A percentile compares a stretch with the other conserved stretches of the same genome.
These are phyloP conservation scores for Carex arenaria DNA, from an alignment of 202 grass and related monocot species.

Conservation along the genomic window DNA sequence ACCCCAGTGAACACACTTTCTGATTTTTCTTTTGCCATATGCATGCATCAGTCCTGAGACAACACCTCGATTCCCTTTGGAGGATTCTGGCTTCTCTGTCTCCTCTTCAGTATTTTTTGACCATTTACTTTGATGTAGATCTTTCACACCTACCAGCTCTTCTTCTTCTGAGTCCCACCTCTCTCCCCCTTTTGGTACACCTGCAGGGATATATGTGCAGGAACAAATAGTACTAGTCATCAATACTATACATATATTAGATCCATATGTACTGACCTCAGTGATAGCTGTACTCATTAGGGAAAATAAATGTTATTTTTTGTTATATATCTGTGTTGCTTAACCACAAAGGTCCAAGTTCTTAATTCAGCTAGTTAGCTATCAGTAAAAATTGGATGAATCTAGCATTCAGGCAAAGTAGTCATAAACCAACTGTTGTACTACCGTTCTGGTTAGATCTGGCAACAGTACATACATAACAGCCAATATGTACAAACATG, in stretches of 20 bases:
- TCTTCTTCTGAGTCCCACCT: slow-evolving; percentile 64
- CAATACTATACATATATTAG: background rate
- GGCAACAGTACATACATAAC: background rate
- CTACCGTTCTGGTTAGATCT: background rate
- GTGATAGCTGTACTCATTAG: background rate
- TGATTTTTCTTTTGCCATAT: slow-evolving; percentile 39
- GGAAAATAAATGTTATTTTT: background rate
- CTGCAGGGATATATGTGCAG: slow-evolving; percentile 24
- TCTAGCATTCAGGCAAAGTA: background rate
- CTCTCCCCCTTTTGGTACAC: slow-evolving; percentile 32
- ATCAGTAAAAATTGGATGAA: background rate
- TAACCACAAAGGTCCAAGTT: background rate
- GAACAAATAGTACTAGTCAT: background rate
- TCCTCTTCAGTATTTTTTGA: slow-evolving; percentile 86
- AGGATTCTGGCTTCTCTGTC: slow-evolving; percentile 34
- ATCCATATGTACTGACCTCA: background rate
- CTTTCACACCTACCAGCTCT: slow-evolving; percentile 50
- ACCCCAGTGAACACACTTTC: slow-evolving; percentile 61
- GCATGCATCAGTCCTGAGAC: slow-evolving; percentile 59
- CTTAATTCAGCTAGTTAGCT: background rate
- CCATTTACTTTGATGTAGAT: slow-evolving; percentile 86
- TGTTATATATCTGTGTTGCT: background rate
- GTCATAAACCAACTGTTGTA: background rate
- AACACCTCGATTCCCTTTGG: slow-evolving; percentile 35
- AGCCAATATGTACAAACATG: slow-evolving; percentile 32